A percentile compares a stretch with the other conserved stretches of the same genome.
These are phyloP conservation scores for Pythium monospermum DNA, from an alignment of 352 stramenopile genomes.

Conservation along the genomic window DNA sequence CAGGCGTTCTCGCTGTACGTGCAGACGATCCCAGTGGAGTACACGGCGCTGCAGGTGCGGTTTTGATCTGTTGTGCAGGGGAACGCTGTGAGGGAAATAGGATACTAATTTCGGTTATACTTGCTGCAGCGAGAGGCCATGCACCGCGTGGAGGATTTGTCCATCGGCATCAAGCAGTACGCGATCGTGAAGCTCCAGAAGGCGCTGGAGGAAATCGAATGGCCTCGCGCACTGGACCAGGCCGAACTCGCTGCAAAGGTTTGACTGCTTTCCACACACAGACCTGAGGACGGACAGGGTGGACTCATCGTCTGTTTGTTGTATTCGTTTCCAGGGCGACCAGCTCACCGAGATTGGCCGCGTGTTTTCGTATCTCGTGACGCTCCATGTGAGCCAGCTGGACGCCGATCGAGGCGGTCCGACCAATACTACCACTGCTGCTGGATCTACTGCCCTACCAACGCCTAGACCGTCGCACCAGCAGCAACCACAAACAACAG, in stretches of 20 bases:
- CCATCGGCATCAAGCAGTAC: slow-evolving; percentile 39
- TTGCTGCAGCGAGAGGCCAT: slow-evolving; percentile 33
- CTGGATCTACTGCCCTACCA: too few relatives aligned
- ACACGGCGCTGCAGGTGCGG: slow-evolving; percentile 41
- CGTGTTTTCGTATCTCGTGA: slow-evolving; percentile 51
- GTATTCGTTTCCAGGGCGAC: slow-evolving; percentile 1
- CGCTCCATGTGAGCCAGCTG: slow-evolving; percentile 48
- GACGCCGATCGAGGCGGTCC: too few relatives aligned
- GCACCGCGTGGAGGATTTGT: slow-evolving; percentile 39
- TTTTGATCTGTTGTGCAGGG: background rate
- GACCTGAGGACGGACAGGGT: background rate
- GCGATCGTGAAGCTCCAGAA: slow-evolving; percentile 48
- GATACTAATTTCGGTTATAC: background rate
- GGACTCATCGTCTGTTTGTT: too few relatives aligned
- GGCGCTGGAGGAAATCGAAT: slow-evolving; percentile 37
- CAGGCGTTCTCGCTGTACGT: slow-evolving; percentile 31
- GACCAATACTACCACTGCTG: too few relatives aligned
- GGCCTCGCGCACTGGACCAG: slow-evolving; percentile 33
- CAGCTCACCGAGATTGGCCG: slow-evolving; percentile 28
- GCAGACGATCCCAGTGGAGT: slow-evolving; percentile 35
- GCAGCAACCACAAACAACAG: too few relatives aligned
- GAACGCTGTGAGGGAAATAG: background rate
- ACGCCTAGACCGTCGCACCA: too few relatives aligned
- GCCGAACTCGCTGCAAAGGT: slow-evolving; percentile 32
- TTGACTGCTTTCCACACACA: background rate